Conservation (phyloP, 176 grass and related monocot genomes). For the Triticum dicoccoides region DNA sequence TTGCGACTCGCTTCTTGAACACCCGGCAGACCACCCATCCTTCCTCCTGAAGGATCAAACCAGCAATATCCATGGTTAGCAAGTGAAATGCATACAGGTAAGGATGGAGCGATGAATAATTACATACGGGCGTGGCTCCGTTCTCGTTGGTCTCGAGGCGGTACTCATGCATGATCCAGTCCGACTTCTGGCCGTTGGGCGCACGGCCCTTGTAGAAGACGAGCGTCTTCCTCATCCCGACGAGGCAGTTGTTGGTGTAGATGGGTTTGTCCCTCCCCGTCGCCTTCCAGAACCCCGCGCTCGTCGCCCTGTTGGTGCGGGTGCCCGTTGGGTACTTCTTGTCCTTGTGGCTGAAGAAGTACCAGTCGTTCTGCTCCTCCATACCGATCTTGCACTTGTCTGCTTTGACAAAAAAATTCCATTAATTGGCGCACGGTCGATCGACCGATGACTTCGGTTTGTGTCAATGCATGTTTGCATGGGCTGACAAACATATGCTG, state of each 20-base stretch:
- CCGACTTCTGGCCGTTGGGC: conserved; percentile 90
- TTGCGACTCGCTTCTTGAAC: conserved; percentile 81
- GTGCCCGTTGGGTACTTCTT: conserved; percentile 96
- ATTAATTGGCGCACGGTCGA: background rate
- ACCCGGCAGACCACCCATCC: conserved; percentile 97
- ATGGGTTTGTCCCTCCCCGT: conserved; percentile 96
- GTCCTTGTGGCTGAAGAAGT: conserved; percentile 99
- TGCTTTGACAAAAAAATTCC: conserved; percentile 1
- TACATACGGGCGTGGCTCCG: conserved; percentile 45
- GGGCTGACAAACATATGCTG: background rate
- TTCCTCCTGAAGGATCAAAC: conserved; percentile 58
- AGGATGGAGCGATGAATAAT: background rate
- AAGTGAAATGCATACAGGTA: background rate
- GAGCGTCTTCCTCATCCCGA: conserved; percentile 94
- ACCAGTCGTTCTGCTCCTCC: conserved; percentile 95
- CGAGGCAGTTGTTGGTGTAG: conserved; percentile 67
- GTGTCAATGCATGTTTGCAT: background rate
- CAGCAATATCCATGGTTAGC: background rate
- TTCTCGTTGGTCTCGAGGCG: conserved; percentile 86
- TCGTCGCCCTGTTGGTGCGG: conserved; percentile 84
- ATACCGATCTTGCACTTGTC: conserved; percentile 86
- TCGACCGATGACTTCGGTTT: background rate
- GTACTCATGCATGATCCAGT: conserved; percentile 99
- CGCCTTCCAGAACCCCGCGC: conserved; percentile 93
- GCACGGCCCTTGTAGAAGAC: conserved; percentile 93